Conservation (phyloP, 176 grass and related monocot genomes). For the Panicum miliaceum region DNA sequence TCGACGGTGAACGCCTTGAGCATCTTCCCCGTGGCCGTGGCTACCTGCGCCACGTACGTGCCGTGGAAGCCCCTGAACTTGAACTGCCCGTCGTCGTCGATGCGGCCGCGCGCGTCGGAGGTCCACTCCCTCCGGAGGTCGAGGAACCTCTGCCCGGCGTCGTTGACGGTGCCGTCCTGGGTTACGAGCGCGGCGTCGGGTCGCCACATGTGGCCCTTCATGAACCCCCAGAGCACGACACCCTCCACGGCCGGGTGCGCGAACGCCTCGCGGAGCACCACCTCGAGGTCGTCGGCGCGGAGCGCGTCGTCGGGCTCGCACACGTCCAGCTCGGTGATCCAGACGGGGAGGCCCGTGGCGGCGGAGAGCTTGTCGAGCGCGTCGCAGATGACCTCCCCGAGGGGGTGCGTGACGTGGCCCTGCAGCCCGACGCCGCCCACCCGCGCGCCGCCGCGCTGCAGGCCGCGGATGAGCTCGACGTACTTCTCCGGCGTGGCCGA, state of each 20-base stretch:
- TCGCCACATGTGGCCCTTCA: constrained; percentile 61
- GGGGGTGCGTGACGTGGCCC: constrained; percentile 47
- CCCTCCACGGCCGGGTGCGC: constrained; percentile 68
- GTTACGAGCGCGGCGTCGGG: constrained; percentile 47
- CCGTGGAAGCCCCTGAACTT: constrained; percentile 74
- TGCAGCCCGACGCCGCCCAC: constrained; percentile 57
- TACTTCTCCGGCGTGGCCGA: constrained; percentile 55
- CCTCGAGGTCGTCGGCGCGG: constrained; percentile 72
- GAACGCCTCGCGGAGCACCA: constrained; percentile 64
- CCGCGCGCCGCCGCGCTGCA: constrained; percentile 39
- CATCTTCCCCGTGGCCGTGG: constrained; percentile 32
- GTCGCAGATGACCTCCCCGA: constrained; percentile 48
- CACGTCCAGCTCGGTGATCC: constrained; percentile 77
- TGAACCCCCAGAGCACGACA: constrained; percentile 64
- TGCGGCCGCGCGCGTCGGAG: constrained; percentile 34
- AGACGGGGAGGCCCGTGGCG: constrained; percentile 43
- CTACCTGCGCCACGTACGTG: constrained; percentile 49
- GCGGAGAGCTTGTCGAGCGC: constrained; percentile 46
- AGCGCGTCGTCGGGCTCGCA: constrained; percentile 46
- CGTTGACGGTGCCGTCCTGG: constrained; percentile 58
- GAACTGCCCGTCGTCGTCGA: constrained; percentile 48
- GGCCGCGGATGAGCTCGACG: constrained; percentile 26
- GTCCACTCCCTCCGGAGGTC: constrained; percentile 63
- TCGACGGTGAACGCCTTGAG: constrained; percentile 56
- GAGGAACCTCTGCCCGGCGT: constrained; percentile 43